phyloP scores from a whole-genome alignment of 192 early-diverging fungal genomes.

The Podila horticola region DNA sequence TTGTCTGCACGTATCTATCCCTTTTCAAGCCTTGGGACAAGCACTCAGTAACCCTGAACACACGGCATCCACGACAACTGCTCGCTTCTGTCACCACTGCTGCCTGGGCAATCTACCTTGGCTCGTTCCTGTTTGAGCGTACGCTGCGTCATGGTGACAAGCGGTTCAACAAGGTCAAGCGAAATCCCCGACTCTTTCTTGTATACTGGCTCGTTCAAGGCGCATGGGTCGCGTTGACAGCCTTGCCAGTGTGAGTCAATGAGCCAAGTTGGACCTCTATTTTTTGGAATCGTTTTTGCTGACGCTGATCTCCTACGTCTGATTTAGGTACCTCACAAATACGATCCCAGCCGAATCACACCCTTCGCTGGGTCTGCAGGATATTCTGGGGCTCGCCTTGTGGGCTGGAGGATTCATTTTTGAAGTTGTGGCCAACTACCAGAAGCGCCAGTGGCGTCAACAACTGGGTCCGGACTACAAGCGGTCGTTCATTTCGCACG shows the following conservation, averaged over 20 bases:
- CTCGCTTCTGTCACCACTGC: slow-evolving; percentile 39
- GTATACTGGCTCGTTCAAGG: slow-evolving; percentile 50
- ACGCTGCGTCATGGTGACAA: slow-evolving; percentile 41
- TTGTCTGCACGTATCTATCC: slow-evolving; percentile 32
- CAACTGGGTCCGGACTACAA: slow-evolving; percentile 51
- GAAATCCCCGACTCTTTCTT: slow-evolving; percentile 19
- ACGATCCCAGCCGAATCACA: slow-evolving; percentile 40
- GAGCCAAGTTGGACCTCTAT: neutral
- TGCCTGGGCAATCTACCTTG: slow-evolving; percentile 41
- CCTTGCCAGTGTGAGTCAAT: slow-evolving; percentile 40
- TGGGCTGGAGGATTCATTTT: slow-evolving; percentile 45
- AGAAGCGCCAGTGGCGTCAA: slow-evolving; percentile 43
- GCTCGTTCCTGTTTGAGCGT: slow-evolving; percentile 38
- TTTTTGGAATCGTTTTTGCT: neutral
- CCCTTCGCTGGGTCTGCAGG: slow-evolving; percentile 30
- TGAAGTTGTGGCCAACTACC: slow-evolving; percentile 37
- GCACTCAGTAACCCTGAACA: neutral
- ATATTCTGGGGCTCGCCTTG: slow-evolving; percentile 26
- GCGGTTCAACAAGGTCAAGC: slow-evolving; percentile 45
- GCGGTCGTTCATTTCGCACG: slow-evolving; percentile 35
- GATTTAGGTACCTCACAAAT: slow-evolving; percentile 31
- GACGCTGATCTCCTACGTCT: too few species aligned
- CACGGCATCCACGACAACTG: slow-evolving; percentile 40
- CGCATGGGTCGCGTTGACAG: slow-evolving; percentile 45
- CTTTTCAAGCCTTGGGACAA: slow-evolving; percentile 33